Percentiles rank a stretch among this genome's conserved stretches.
phyloP scores from a whole-genome alignment of 1,139 yeast species.

The Zygoascus sp. region DNA sequence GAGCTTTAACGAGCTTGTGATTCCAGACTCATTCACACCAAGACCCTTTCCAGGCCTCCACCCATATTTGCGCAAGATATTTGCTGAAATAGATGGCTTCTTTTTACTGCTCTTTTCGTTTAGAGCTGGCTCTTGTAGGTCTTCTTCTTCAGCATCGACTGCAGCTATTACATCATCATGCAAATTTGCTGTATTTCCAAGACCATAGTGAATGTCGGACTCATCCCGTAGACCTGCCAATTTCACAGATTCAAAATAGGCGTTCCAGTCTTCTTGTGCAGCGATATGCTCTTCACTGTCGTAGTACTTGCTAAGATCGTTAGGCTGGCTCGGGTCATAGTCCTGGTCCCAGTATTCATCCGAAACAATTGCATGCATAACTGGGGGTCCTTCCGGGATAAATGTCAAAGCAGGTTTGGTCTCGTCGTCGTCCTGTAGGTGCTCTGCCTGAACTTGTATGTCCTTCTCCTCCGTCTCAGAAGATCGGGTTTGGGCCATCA shows the following conservation, averaged over 20 bases:
- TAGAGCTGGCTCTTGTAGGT: conserved; percentile 17
- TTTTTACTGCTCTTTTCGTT: conserved; percentile 17
- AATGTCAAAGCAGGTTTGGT: conserved; percentile 1
- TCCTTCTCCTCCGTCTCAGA: no score
- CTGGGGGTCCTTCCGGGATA: conserved; percentile 1
- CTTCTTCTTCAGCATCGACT: conserved; percentile 15
- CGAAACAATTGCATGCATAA: not conserved
- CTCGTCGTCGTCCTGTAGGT: no score
- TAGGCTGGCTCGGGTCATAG: conserved; percentile 21
- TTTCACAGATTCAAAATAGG: conserved; percentile 24
- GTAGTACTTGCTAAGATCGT: conserved; percentile 14
- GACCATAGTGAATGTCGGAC: conserved; percentile 11
- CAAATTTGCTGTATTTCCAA: conserved; percentile 17
- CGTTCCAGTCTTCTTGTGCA: conserved; percentile 22
- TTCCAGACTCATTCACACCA: conserved; percentile 19
- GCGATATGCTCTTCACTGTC: conserved; percentile 17
- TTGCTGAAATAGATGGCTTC: not conserved
- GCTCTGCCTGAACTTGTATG: no score
- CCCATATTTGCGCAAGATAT: conserved; percentile 25
- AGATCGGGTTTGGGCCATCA: not conserved
- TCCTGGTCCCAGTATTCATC: conserved; percentile 19
- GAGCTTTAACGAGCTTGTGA: conserved; percentile 22
- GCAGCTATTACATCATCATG: conserved; percentile 21
- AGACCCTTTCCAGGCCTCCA: conserved; percentile 23
- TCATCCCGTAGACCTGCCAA: conserved; percentile 14